Percentiles rank a stretch among this genome's conserved stretches.
These are phyloP conservation scores for Polygonum maritimum DNA, from an alignment of 148 eudicot species.

Conservation along the genomic window DNA sequence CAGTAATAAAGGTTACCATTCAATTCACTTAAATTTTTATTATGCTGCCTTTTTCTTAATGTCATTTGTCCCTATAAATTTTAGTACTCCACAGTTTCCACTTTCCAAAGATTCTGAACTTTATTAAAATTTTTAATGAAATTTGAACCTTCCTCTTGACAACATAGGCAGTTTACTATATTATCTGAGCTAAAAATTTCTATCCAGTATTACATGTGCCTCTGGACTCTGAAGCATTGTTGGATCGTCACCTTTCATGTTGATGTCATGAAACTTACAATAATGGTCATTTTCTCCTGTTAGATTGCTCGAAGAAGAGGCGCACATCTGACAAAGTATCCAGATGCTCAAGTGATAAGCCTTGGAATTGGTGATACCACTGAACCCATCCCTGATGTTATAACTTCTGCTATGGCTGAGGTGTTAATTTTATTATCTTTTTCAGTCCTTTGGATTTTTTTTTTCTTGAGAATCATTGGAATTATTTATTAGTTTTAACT, in stretches of 20 bases:
- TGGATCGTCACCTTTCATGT: not conserved
- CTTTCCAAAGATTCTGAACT: too few species aligned
- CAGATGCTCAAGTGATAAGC: constrained; percentile 88
- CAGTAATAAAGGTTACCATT: not conserved
- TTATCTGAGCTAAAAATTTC: not conserved
- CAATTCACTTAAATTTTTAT: too few species aligned
- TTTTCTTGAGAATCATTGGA: too few species aligned
- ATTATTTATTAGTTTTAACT: not conserved
- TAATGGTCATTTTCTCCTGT: not conserved
- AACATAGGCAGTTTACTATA: not conserved
- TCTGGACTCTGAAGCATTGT: not conserved
- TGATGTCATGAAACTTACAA: not conserved
- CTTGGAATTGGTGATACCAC: constrained; percentile 95
- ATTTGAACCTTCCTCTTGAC: too few species aligned
- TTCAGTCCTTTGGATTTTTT: not conserved
- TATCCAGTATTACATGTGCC: not conserved
- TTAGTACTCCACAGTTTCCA: too few species aligned
- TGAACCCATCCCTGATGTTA: constrained; percentile 88
- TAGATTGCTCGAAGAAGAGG: constrained; percentile 76
- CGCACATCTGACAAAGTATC: constrained; percentile 65
- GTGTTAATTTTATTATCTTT: constrained; percentile 18
- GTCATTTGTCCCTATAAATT: too few species aligned
- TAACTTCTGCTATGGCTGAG: constrained; percentile 88
- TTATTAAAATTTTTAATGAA: too few species aligned
- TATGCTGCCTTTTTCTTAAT: not conserved